phyloP scores from a whole-genome alignment of 192 early-diverging fungal genomes.

The Umbelopsis sp. region DNA sequence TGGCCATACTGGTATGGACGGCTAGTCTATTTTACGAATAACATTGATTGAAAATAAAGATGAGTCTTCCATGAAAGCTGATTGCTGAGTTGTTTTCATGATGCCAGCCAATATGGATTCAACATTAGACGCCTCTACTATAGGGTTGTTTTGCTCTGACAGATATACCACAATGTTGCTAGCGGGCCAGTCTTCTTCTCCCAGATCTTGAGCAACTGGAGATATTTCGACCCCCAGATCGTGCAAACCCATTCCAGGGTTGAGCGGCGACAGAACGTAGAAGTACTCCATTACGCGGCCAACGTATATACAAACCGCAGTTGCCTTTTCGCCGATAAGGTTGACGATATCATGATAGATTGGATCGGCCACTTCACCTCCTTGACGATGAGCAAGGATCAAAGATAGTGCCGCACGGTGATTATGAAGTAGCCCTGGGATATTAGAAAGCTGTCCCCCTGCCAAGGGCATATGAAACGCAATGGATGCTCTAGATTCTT shows the following conservation, averaged over 20 bases:
- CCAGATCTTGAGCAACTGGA: background rate
- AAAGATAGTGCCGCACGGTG: constrained; percentile 55
- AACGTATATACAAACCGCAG: constrained; percentile 46
- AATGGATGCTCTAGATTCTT: constrained; percentile 56
- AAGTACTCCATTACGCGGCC: constrained; percentile 44
- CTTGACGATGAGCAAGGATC: constrained; percentile 51
- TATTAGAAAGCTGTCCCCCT: constrained; percentile 52
- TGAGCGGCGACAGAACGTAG: constrained; percentile 33
- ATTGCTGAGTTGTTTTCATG: background rate
- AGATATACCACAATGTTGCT: background rate
- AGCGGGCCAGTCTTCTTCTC: background rate
- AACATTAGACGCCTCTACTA: constrained; percentile 5
- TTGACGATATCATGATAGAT: constrained; percentile 42
- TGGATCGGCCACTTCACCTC: constrained; percentile 51
- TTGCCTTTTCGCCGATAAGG: constrained; percentile 43
- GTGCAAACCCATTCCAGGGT: constrained; percentile 29
- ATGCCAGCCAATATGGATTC: background rate
- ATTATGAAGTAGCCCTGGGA: constrained; percentile 51
- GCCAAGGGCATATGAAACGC: constrained; percentile 54
- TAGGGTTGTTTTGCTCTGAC: background rate
- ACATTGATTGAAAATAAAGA: constrained; percentile 12
- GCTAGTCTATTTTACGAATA: background rate
- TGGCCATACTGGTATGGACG: too few relatives aligned
- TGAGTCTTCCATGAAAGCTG: background rate
- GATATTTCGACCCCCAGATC: constrained; percentile 21